Evolutionary conservation across 1,139 yeast genomes (phyloP).

Genomic region (Pichia cactophila): DNA sequence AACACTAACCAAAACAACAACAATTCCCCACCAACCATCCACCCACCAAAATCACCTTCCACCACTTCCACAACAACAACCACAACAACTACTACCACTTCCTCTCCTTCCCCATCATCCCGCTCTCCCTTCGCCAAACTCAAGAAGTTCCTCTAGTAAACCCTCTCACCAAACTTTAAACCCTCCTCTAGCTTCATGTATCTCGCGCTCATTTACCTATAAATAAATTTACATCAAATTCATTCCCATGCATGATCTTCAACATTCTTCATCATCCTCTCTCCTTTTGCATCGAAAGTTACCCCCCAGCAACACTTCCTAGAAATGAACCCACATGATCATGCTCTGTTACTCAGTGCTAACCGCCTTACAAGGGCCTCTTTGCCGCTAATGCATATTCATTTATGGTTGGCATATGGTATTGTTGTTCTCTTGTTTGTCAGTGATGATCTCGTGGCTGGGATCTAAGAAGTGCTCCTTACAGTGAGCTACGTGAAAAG

Average conservation of each 20-base stretch:
- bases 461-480: background rate
- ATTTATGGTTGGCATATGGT: slow-evolving; percentile 34
- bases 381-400: slow-evolving; percentile 29
- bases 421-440: slow-evolving; percentile 22
- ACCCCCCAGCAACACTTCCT: slow-evolving; percentile 14
- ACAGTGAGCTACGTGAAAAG: background rate
- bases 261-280: background rate
- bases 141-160: slow-evolving; percentile 10
- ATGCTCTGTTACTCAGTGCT: background rate
- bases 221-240: no score
- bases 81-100: background rate
- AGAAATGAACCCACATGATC: background rate
- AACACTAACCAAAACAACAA: no score
- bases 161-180: background rate
- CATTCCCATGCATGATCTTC: background rate
- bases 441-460: slow-evolving; percentile 26
- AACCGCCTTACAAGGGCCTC: background rate
- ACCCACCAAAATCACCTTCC: background rate
- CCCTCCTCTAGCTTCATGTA: no score
- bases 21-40: background rate
- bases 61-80: background rate
- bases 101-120: background rate
- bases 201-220: no score
- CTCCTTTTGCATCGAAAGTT: slow-evolving; percentile 24
- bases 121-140: slow-evolving; percentile 9